Percentiles rank a stretch among this genome's conserved stretches.
Evolutionary conservation across 257 asterid genomes (phyloP).

Genomic region (Scutellaria galericulata): DNA sequence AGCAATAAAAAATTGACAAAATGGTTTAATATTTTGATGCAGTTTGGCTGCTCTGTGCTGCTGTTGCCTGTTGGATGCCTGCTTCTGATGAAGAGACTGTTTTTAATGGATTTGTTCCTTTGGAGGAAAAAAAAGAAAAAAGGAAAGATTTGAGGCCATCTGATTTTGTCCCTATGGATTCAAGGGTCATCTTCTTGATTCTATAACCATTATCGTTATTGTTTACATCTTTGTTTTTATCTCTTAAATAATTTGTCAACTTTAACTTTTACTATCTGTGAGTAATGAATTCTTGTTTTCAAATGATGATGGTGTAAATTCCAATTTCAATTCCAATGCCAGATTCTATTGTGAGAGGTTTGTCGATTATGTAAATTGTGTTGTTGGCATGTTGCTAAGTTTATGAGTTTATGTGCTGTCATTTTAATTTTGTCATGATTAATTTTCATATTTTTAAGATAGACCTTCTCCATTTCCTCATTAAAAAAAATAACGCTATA

Average conservation of each 20-base stretch:
- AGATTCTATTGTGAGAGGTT: background rate
- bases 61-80: conserved; percentile 68
- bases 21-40: conserved; percentile 22
- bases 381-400: background rate
- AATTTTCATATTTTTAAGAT: background rate
- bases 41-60: conserved; percentile 80
- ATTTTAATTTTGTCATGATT: background rate
- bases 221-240: conserved; percentile 18
- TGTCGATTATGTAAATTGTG: conserved; percentile 7
- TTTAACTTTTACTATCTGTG: conserved; percentile 20
- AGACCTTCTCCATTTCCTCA: too few species aligned
- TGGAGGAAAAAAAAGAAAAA: background rate
- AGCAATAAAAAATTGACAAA: background rate
- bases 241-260: conserved; percentile 33
- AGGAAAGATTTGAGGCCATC: conserved; percentile 7
- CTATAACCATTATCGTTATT: conserved; percentile 20
- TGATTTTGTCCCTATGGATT: conserved; percentile 32
- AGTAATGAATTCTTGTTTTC: conserved; percentile 29
- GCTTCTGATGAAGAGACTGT: conserved; percentile 49
- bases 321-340: conserved; percentile 4
- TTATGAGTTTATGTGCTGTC: conserved; percentile 19
- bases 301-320: conserved; percentile 28
- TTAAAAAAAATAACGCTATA: too few species aligned
- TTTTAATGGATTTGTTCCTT: conserved; percentile 25
- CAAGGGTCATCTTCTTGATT: conserved; percentile 19